Conservation (phyloP, 1,284 basidiomycete species). For the Boletus holoroseus region DNA sequence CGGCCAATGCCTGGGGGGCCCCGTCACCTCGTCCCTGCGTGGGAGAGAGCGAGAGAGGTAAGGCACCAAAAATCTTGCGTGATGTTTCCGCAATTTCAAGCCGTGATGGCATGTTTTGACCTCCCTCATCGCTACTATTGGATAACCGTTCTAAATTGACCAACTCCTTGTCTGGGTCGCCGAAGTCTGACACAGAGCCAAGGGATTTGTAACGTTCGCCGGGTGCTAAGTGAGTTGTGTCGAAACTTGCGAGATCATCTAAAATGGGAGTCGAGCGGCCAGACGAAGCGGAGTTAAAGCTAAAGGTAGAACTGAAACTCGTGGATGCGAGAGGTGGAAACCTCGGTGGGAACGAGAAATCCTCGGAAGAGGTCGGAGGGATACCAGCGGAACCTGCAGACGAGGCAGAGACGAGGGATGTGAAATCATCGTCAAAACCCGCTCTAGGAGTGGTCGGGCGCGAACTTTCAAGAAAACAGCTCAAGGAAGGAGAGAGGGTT, state of each 20-base stretch:
- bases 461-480: constrained; percentile 16
- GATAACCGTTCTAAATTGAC: constrained; percentile 15
- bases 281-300: constrained; percentile 20
- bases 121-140: constrained; percentile 29
- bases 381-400: constrained; percentile 13
- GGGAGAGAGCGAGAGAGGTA: constrained; percentile 19
- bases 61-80: constrained; percentile 49
- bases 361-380: constrained; percentile 3
- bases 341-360: constrained; percentile 10
- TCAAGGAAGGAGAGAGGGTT: constrained; percentile 26
- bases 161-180: constrained; percentile 29
- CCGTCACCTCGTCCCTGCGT: constrained; percentile 11
- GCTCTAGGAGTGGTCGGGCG: constrained; percentile 25
- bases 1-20: neutral
- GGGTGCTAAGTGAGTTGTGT: constrained; percentile 18
- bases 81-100: constrained; percentile 51
- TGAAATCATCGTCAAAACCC: constrained; percentile 75
- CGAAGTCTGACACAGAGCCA: constrained; percentile 46
- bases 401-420: constrained; percentile 61
- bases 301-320: constrained; percentile 26
- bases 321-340: constrained; percentile 11
- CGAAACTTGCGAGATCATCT: constrained; percentile 17
- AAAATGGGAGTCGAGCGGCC: constrained; percentile 24
- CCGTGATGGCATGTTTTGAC: constrained; percentile 42
- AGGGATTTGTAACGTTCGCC: constrained; percentile 43